A percentile compares a stretch with the other conserved stretches of the same genome.
phyloP scores from a whole-genome alignment of 441 rosid genomes.

The Biscutella laevigata region DNA sequence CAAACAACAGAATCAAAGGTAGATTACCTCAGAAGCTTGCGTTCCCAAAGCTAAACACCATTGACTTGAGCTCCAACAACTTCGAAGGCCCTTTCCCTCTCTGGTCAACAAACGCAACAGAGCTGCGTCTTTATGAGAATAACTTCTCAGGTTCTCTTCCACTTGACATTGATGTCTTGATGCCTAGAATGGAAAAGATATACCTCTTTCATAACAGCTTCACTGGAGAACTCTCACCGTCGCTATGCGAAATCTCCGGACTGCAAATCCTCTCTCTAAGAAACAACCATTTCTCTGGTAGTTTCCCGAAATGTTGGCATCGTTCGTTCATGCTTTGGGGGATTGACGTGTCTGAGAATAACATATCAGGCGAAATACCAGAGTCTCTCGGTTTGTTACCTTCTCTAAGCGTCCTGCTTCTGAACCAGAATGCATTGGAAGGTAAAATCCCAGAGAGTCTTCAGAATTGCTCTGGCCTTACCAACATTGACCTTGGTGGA shows the following conservation, averaged over 20 bases:
- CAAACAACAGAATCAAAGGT: slow-evolving; percentile 30
- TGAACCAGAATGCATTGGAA: slow-evolving; percentile 39
- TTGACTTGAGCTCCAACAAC: slow-evolving; percentile 27
- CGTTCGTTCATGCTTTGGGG: slow-evolving; percentile 30
- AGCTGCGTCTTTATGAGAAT: slow-evolving; percentile 39
- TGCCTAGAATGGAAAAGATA: slow-evolving; percentile 38
- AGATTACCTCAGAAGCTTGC: slow-evolving; percentile 22
- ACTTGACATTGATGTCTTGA: slow-evolving; percentile 31
- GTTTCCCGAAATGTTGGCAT: slow-evolving; percentile 42
- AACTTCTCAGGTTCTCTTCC: slow-evolving; percentile 49
- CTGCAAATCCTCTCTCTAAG: slow-evolving; percentile 35
- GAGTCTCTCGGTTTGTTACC: slow-evolving; percentile 33
- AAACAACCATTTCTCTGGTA: slow-evolving; percentile 40
- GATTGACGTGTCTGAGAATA: slow-evolving; percentile 45
- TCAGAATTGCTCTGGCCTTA: slow-evolving; percentile 46
- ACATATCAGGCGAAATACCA: slow-evolving; percentile 40
- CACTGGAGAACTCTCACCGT: slow-evolving; percentile 33
- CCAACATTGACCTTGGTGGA: slow-evolving; percentile 33
- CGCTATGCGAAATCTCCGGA: slow-evolving; percentile 34
- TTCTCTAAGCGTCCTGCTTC: slow-evolving; percentile 41
- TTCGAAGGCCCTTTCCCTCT: slow-evolving; percentile 29
- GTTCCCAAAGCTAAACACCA: slow-evolving; percentile 24
- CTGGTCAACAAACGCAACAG: slow-evolving; percentile 44
- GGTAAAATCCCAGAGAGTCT: slow-evolving; percentile 49
- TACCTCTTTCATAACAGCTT: slow-evolving; percentile 40